Percentiles rank a stretch among this genome's conserved stretches.
These are phyloP conservation scores for Anaeromyces robustus DNA, from an alignment of 192 early-diverging fungal genomes.

Conservation along the genomic window DNA sequence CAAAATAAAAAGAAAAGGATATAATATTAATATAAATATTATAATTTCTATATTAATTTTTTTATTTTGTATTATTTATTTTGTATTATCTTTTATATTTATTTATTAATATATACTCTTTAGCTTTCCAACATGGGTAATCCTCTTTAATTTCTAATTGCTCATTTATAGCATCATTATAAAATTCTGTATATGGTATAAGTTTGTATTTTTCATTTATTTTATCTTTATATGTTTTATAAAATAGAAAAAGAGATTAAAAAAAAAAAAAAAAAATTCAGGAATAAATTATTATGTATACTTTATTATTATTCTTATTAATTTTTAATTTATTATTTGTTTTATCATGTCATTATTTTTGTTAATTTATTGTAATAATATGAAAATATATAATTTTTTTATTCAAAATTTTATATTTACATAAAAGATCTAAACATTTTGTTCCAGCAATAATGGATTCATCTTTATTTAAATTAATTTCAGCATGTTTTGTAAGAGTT, in stretches of 20 bases:
- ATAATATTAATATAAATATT: no score
- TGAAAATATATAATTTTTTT: no score
- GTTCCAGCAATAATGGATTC: background rate
- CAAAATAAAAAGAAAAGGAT: no score
- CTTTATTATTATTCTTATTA: no score
- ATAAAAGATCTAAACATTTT: background rate
- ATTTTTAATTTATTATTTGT: no score
- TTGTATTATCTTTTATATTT: background rate
- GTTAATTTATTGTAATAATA: no score
- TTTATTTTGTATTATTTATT: conserved; percentile 23
- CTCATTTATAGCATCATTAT: conserved; percentile 52
- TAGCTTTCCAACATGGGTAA: conserved; percentile 50
- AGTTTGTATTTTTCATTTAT: conserved; percentile 38
- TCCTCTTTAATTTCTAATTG: conserved; percentile 62
- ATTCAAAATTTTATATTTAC: background rate
- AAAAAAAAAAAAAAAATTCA: no score
- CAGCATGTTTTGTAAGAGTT: background rate
- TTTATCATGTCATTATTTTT: no score
- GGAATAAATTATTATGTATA: no score
- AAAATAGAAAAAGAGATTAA: no score
- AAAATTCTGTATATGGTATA: conserved; percentile 45
- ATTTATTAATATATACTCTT: conserved; percentile 9
- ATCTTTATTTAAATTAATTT: background rate
- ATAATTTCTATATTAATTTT: conserved; percentile 29
- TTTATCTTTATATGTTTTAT: conserved; percentile 27